A percentile compares a stretch with the other conserved stretches of the same genome.
Conservation (phyloP, 108 stramenopile genomes). For the Chaetoceros tenuissimus region DNA sequence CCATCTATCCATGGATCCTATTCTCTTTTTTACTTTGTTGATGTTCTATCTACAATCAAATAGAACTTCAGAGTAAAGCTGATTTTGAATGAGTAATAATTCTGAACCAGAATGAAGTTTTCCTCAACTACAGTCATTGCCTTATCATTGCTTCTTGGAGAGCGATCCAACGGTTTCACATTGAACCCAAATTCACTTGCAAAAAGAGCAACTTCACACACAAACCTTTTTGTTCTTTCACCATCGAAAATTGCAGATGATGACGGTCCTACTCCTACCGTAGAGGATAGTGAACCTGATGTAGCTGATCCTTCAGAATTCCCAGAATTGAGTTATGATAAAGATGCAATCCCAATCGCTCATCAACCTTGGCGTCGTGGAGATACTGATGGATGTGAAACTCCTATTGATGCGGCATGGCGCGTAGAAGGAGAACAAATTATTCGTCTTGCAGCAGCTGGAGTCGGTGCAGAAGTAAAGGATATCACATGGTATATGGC, state of each 20-base stretch:
- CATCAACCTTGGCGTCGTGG: slow-evolving; percentile 83
- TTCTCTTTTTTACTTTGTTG: too few relatives aligned
- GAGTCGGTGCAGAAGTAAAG: slow-evolving; percentile 45
- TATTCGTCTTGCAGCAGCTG: slow-evolving; percentile 38
- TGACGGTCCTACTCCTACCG: slow-evolving; percentile 27
- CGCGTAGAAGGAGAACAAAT: slow-evolving; percentile 55
- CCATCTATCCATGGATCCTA: too few relatives aligned
- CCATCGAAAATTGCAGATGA: slow-evolving; percentile 28
- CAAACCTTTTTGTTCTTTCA: background rate
- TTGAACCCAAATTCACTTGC: too few relatives aligned
- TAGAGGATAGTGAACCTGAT: slow-evolving; percentile 5
- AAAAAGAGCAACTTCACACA: too few relatives aligned
- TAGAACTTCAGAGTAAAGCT: too few relatives aligned
- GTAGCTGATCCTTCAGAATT: slow-evolving; percentile 20
- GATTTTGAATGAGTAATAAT: too few relatives aligned
- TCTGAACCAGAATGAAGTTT: too few relatives aligned
- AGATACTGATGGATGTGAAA: slow-evolving; percentile 66
- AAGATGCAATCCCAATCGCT: slow-evolving; percentile 40
- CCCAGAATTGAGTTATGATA: slow-evolving; percentile 34
- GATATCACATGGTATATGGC: slow-evolving; percentile 82
- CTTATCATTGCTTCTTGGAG: too few relatives aligned
- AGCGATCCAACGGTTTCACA: too few relatives aligned
- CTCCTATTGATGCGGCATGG: slow-evolving; percentile 68
- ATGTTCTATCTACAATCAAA: too few relatives aligned
- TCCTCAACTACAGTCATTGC: too few relatives aligned